These are phyloP conservation scores for Fusarium pilosicola DNA, from an alignment of 2,329 filamentous ascomycete genomes.

Conservation along the genomic window DNA sequence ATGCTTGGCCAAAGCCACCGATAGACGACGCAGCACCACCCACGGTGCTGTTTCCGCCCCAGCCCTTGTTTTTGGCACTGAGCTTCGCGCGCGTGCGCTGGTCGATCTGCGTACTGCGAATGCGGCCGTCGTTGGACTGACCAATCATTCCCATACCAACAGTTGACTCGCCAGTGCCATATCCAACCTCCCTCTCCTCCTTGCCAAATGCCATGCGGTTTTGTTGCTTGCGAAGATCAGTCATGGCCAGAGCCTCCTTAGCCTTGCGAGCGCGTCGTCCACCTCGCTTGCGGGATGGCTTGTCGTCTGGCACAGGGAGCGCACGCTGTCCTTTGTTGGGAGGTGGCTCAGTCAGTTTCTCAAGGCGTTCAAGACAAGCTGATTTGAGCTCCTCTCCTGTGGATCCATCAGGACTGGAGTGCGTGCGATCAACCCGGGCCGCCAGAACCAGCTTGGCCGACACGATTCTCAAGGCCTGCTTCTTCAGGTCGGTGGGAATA, in stretches of 20 bases:
- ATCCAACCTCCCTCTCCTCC: constrained; percentile 93
- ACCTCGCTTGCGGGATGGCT: constrained; percentile 91
- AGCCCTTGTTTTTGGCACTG: constrained; percentile 94
- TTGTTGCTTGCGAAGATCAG: constrained; percentile 93
- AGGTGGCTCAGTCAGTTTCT: constrained; percentile 91
- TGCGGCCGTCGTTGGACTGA: constrained; percentile 84
- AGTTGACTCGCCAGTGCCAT: constrained; percentile 85
- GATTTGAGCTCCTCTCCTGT: constrained; percentile 84
- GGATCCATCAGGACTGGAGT: constrained; percentile 82
- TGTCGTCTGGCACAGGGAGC: constrained; percentile 92
- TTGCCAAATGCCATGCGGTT: constrained; percentile 97
- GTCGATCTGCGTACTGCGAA: constrained; percentile 89
- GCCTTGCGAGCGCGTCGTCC: constrained; percentile 90
- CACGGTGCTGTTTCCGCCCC: constrained; percentile 78
- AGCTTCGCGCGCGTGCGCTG: constrained; percentile 93
- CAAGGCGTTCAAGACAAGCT: constrained; percentile 84
- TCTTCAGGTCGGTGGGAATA: constrained; percentile 87
- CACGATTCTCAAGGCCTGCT: constrained; percentile 94
- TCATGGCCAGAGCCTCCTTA: constrained; percentile 97
- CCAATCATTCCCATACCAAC: constrained; percentile 96
- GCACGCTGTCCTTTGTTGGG: constrained; percentile 89
- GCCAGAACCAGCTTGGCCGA: constrained; percentile 94
- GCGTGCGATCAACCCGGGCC: constrained; percentile 87
- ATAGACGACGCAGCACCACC: constrained; percentile 82
- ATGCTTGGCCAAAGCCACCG: constrained; percentile 76